Evolutionary conservation across 1,139 yeast species (phyloP), one percentile per base, ranked within the genome.

Genomic region (Hyphopichia burtonii): DNA sequence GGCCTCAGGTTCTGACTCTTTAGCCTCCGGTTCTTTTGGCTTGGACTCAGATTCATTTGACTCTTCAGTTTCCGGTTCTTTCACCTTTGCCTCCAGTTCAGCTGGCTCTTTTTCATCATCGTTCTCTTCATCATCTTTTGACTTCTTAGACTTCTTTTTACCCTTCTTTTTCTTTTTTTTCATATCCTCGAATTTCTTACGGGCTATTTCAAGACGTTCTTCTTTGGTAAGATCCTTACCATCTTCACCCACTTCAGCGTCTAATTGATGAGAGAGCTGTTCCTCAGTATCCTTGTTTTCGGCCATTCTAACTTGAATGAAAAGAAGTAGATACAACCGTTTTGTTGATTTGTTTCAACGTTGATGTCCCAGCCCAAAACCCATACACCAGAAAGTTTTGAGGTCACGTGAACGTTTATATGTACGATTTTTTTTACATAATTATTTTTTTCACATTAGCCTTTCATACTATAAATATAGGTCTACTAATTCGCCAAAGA

Each of bases 121-220:
- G 16, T 47, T 47, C 6, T 39, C 51, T 14, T 47, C 54, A 8
- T 46, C 51, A 10, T 22, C 19, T 10, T 34, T 43, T 46, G 10
- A 52, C 49, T 55, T 56, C 51, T 52, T 51, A 47, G 54, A 56
- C 53, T 60, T 63, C 52, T 61, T 58, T 59, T 65, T 67, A 50
- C 59, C 58, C 65, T 70, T 69, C 60, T 76, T 77, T 58, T 77
- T 77, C 59, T 78, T 76, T 66, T 77, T 79, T 69, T 82, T 82
- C 68, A 81, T 63, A 49, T 80, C 83, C 47, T 81, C 86, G 51
- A 74, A 79, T 57, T 78, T 75, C 64, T 80, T 80, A 53, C 81
- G 73, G 12, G 88, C 88, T 1, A 81, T 81, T 46, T 81, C 86
- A 40, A 83, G 65, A 58, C 80, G 72, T 53, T 79, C 83, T 44